Evolutionary conservation across 2,329 filamentous ascomycete genomes (phyloP), one percentile per base, ranked within the genome.

Genomic region (Trichoderma simmonsii): DNA sequence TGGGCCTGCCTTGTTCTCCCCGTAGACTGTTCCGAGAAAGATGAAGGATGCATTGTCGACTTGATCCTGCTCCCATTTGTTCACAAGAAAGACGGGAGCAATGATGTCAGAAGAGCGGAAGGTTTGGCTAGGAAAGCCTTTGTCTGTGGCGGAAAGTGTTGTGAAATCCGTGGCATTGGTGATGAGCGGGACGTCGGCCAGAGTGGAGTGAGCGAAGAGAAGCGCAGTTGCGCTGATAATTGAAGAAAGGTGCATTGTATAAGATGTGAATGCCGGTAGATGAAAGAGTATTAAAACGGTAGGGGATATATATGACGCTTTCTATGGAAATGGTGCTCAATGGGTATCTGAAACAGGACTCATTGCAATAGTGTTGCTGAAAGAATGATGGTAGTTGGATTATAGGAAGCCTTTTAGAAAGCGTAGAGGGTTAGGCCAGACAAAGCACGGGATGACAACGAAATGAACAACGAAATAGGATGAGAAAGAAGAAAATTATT

Each of bases 21-120:
- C 65, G 26, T 68, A 68, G 11, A 68, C 65, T 9, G 65, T 68
- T 9, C 65, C 65, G 0, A 68, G 54, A 14, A 68, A 59, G 54
- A 68, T 30, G 24, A 21, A 43, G 15, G 65, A 18, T 28, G 65
- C 65, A 43, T 43, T 43, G 54, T 57, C 51, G 32, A 43, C 65
- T 39, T 30, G 54, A 3, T 43, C 26, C 5, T 39, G 9, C 9
- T 68, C 64, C 51, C 34, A 59, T 1, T 14, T 57, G 7, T 68
- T 57, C 1, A 60, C 34, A 14, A 59, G 34, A 11, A 68, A 68
- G 18, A 68, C 8, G 14, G 65, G 65, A 12, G 56, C 56, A 36
- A 43, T 24, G 18, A 68, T 32, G 18, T 30, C 15, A 1, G 56
- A 60, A 21, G 65, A 68, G 36, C 34, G 65, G 12, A 68, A 68